Conservation (phyloP, 2,329 filamentous ascomycete genomes). For the Pseudogymnoascus pannorum region DNA sequence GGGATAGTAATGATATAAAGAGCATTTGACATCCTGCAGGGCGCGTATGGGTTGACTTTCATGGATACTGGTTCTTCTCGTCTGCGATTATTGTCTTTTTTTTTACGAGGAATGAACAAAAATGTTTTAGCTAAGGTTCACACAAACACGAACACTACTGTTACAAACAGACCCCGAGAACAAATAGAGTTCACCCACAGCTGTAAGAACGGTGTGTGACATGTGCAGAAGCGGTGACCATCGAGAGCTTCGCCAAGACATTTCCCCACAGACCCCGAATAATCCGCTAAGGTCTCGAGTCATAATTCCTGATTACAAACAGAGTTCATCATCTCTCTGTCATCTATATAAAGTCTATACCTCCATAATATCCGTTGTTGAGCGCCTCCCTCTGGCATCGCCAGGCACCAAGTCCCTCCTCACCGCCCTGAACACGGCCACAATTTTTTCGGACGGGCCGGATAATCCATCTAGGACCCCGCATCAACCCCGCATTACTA, state of each 20-base stretch:
- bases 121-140: slow-evolving; percentile 7
- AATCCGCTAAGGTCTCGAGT: neutral
- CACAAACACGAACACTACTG: neutral
- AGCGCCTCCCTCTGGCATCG: neutral
- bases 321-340: neutral
- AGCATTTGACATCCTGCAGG: slow-evolving; percentile 8
- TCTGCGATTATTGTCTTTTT: slow-evolving; percentile 9
- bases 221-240: neutral
- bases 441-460: neutral
- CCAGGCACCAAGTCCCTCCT: neutral
- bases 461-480: slow-evolving; percentile 2
- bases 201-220: neutral
- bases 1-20: slow-evolving; percentile 4
- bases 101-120: neutral
- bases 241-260: neutral
- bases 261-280: neutral
- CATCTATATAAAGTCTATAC: slow-evolving; percentile 4
- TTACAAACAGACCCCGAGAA: neutral
- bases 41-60: slow-evolving; percentile 8
- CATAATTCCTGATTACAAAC: slow-evolving; percentile 4
- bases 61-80: slow-evolving; percentile 9
- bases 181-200: neutral
- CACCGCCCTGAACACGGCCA: neutral
- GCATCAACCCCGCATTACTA: neutral
- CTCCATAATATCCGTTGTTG: neutral